Evolutionary conservation across 352 stramenopile genomes (phyloP).

Genomic region (Phytophthora melonis): DNA sequence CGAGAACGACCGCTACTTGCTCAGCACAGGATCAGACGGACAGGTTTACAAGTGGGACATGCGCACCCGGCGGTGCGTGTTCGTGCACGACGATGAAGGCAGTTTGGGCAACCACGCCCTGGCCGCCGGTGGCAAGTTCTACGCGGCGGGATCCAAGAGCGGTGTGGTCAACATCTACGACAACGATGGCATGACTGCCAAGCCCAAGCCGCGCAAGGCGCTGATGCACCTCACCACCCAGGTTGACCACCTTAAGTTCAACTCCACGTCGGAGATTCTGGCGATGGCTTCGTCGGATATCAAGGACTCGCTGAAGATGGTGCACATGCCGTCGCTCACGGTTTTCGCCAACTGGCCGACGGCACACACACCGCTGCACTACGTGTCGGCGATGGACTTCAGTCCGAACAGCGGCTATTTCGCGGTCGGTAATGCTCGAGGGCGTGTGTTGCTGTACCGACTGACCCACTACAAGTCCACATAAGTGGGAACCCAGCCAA

Average conservation of each 20-base stretch:
- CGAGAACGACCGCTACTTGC: constrained; percentile 91
- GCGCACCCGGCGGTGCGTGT: constrained; percentile 84
- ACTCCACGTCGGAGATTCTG: constrained; percentile 94
- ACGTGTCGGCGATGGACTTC: constrained; percentile 97
- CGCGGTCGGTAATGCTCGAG: constrained; percentile 96
- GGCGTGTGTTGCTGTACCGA: constrained; percentile 97
- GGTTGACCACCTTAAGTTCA: constrained; percentile 92
- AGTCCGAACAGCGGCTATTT: constrained; percentile 95
- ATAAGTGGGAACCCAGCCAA: constrained; percentile 48
- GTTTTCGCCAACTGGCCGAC: constrained; percentile 99
- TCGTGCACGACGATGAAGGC: constrained; percentile 86
- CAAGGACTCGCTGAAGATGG: constrained; percentile 95
- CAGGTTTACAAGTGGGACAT: constrained; percentile 98
- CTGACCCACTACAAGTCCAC: constrained; percentile 95
- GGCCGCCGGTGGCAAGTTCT: constrained; percentile 79
- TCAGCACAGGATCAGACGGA: constrained; percentile 95
- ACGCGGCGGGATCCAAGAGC: constrained; percentile 95
- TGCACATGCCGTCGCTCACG: constrained; percentile 95
- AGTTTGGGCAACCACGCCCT: constrained; percentile 87
- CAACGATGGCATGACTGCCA: constrained; percentile 56
- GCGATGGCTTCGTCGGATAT: constrained; percentile 93
- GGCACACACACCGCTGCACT: constrained; percentile 95
- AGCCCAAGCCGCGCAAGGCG: constrained; percentile 89
- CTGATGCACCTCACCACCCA: constrained; percentile 97
- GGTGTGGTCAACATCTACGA: constrained; percentile 99